Base-by-base conservation (phyloP, 352 stramenopile species). In the Globisporangium canariense region DNA sequence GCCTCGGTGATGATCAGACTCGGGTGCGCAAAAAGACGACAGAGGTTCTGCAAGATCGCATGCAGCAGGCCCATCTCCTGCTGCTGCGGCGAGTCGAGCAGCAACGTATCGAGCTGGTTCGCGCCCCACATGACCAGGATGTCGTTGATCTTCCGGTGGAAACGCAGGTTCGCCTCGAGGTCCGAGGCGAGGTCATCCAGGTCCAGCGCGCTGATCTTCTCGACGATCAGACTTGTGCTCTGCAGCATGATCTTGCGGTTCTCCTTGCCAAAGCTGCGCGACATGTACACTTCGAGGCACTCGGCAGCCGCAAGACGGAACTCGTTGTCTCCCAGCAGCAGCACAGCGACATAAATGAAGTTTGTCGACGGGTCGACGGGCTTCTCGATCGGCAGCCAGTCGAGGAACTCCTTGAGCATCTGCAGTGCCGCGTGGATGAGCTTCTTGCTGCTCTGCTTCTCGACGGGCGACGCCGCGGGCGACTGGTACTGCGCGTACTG, bases 321-420 rank as follows among this genome's bases (percentile, higher is more conserved):
- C 57, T 83, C 76, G 2, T 16, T 20, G 18, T 88, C 78, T 1
- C 75, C 71, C n/a, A 93, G 58, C 6, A 93, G 69, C 58, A 78
- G 66, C 28, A 88, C 72, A 0, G 79, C 79, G 16, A 91, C 83
- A 41, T 81, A 63, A 56, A 91, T 83, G 43, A 91, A 77, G 49
- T 91, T 93, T 0, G 74, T 81, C 1, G 68, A 45, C 2, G 78
- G 71, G 11, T 86, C 69, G 5, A 88, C 73, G 1, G 85, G 78
- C 36, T 75, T 74, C 36, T 89, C 79, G 40, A 93, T 61, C 14
- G 85, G 85, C 71, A 93, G 85, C 85, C 85, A 93, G 64, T 93
- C 85, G 6, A 93, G 64, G 66, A 93, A 93, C 65, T 91, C 85
- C 57, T 87, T 90, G 18, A 93, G 66, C 80, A 91, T 91, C 46